Base-by-base conservation (phyloP, 495 filamentous ascomycete genomes). In the Penicillium lividum region DNA sequence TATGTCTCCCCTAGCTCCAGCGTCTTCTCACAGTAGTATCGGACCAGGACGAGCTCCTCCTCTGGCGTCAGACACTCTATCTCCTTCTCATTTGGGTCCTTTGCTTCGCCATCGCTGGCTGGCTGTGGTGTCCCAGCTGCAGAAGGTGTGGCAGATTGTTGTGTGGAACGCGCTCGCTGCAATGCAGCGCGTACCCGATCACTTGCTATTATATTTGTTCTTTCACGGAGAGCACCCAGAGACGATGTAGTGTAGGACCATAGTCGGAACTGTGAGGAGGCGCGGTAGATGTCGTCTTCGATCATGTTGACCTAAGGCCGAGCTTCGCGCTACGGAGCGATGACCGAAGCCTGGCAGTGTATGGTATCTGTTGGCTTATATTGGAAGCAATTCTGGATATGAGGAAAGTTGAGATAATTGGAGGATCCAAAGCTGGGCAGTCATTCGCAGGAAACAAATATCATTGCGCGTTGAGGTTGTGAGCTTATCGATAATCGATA, bases 201-300 rank as follows among this genome's bases (percentile, higher is more conserved):
- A 48, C 80, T 81, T 4, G 93, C 93, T 10, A 85, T 75, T 16
- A 77, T 68, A 72, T 97, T 97, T 9, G 94, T 96, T 15, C 81
- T 85, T 30, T 80, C 76, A 47, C 95, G 89, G 13, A 91, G 76
- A 3, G 85, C 73, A 31, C 80, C 78, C 16, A 98, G 83, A 9
- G 86, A 80, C 8, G 85, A 70, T 8, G 87, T 84, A 0, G 92
- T 90, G 73, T 91, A 98, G n/a, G 93, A 96, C 93, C 95, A 98
- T 40, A 91, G 76, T 40, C 89, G 84, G 70, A 85, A 97, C 72
- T 98, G 94, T 44, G 91, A 93, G 0, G 92, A 94, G 18, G 88
- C 79, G n/a, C 89, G 89, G 76, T 98, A 98, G 49, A 92, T 80
- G 59, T 89, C 88, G 70, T 98, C 94, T 80, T 98, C 94, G 57